These are phyloP conservation scores for Termitomyces sp. DNA, from an alignment of 768 basidiomycete species.

Conservation along the genomic window DNA sequence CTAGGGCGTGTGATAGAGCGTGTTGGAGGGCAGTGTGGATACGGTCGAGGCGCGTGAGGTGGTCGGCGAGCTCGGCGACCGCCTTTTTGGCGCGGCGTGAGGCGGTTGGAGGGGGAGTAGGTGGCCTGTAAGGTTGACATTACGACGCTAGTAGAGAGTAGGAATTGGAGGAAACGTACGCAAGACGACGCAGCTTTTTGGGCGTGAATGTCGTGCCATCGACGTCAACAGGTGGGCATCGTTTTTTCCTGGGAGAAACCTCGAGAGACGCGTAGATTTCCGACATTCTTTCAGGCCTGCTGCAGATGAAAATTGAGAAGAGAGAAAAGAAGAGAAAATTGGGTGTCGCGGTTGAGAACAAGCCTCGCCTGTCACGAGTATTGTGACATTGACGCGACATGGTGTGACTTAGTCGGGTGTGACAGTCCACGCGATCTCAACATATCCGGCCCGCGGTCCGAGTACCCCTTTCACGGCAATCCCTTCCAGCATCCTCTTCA, in stretches of 20 bases:
- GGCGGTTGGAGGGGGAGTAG: constrained; percentile 56
- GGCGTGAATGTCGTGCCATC: constrained; percentile 54
- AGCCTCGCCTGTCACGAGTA: neutral
- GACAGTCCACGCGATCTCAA: no score
- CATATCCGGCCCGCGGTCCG: no score
- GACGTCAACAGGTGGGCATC: constrained; percentile 54
- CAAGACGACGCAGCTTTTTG: constrained; percentile 64
- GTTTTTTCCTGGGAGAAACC: constrained; percentile 72
- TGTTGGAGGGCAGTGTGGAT: constrained; percentile 75
- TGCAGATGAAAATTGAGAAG: constrained; percentile 4
- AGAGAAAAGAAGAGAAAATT: neutral
- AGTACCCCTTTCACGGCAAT: no score
- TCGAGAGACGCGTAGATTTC: constrained; percentile 60
- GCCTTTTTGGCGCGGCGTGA: constrained; percentile 30
- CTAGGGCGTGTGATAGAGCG: constrained; percentile 82
- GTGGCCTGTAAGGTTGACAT: constrained; percentile 38
- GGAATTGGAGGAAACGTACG: constrained; percentile 35
- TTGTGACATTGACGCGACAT: constrained; percentile 7
- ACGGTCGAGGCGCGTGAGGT: constrained; percentile 59
- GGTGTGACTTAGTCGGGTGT: constrained; percentile 9
- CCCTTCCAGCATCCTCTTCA: neutral
- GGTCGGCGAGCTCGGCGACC: constrained; percentile 42
- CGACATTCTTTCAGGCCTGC: constrained; percentile 39
- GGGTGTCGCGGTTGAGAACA: constrained; percentile 20
- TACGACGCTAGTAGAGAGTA: constrained; percentile 3